Evolutionary conservation across 2,329 filamentous ascomycete species (phyloP).

Genomic region (Colletotrichum salicis): DNA sequence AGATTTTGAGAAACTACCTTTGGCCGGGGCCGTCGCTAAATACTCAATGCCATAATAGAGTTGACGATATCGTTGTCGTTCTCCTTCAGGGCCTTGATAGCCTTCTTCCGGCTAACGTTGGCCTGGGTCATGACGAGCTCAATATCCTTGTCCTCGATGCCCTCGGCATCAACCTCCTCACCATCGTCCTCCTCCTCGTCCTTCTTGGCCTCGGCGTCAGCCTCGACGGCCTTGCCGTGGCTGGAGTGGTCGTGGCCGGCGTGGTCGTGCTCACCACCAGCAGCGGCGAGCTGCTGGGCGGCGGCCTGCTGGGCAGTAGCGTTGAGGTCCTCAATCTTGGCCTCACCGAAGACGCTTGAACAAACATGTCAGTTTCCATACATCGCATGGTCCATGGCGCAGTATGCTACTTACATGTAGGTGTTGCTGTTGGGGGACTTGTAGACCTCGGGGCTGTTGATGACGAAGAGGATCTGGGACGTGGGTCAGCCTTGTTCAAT

Average conservation of each 20-base stretch:
- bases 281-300: constrained; percentile 91
- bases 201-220: constrained; percentile 73
- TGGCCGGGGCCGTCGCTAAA: constrained; percentile 59
- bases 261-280: constrained; percentile 72
- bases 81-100: constrained; percentile 97
- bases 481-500: constrained; percentile 34
- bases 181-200: constrained; percentile 90
- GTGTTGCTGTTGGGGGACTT: constrained; percentile 99
- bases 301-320: constrained; percentile 96
- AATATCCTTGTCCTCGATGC: constrained; percentile 98
- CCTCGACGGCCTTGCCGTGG: constrained; percentile 69
- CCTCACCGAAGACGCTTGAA: constrained; percentile 91
- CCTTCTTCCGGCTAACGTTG: constrained; percentile 96
- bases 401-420: constrained; percentile 83
- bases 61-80: constrained; percentile 99
- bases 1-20: constrained; percentile 29
- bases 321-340: constrained; percentile 99
- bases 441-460: constrained; percentile 99
- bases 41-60: constrained; percentile 98
- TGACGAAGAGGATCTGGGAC: constrained; percentile 94
- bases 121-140: constrained; percentile 99
- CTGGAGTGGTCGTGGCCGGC: constrained; percentile 79
- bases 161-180: constrained; percentile 94
- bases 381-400: neutral
- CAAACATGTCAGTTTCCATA: neutral